Conservation (phyloP, 345 rosid genomes). For the Angophora floribunda region DNA sequence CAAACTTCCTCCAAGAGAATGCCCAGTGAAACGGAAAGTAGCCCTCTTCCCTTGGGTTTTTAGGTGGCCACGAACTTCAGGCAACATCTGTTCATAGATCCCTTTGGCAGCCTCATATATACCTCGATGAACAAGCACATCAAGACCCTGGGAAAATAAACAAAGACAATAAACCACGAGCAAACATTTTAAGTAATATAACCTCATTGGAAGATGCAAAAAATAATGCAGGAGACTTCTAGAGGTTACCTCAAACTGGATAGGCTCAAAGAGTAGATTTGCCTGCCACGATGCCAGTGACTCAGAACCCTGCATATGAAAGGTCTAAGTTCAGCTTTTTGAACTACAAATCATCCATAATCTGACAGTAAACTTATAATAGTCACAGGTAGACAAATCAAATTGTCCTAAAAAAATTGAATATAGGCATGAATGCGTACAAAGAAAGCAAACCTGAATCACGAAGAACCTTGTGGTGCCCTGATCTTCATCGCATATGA, state of each 20-base stretch:
- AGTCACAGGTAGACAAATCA: neutral
- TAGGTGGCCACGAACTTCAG: slow-evolving; percentile 71
- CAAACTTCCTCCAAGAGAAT: slow-evolving; percentile 97
- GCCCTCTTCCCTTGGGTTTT: slow-evolving; percentile 53
- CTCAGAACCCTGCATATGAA: slow-evolving; percentile 68
- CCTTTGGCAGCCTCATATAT: slow-evolving; percentile 99
- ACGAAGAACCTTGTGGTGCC: slow-evolving; percentile 71
- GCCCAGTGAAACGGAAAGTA: slow-evolving; percentile 85
- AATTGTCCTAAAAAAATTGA: neutral
- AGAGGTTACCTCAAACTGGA: slow-evolving; percentile 62
- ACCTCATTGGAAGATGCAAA: neutral
- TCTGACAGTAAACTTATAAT: neutral
- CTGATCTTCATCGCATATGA: slow-evolving; percentile 77
- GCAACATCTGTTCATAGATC: slow-evolving; percentile 80
- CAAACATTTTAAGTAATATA: neutral
- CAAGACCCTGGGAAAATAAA: slow-evolving; percentile 41
- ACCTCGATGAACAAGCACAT: slow-evolving; percentile 86
- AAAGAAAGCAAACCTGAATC: slow-evolving; percentile 53
- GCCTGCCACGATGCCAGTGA: slow-evolving; percentile 95
- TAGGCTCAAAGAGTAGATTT: slow-evolving; percentile 88
- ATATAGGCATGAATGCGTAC: neutral
- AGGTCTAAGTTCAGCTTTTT: neutral
- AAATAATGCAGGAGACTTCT: neutral
- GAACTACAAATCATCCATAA: neutral
- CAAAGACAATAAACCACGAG: neutral